phyloP scores from a whole-genome alignment of 768 basidiomycete species.

The Guyanaporus albipodus region DNA sequence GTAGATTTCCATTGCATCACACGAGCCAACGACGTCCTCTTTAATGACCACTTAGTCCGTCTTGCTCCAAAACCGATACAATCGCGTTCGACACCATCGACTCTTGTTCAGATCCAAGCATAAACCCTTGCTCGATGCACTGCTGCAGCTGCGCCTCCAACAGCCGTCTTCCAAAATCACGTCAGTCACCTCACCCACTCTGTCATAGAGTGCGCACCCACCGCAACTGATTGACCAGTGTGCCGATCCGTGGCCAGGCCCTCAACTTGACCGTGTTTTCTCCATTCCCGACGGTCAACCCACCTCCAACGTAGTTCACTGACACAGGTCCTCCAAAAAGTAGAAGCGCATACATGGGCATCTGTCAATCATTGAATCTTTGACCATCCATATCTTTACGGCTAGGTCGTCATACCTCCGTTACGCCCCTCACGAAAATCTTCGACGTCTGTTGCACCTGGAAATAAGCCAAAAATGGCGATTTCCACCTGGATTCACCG shows the following conservation, averaged over 20 bases:
- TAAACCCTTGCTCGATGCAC: conserved; percentile 60
- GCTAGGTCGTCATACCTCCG: conserved; percentile 54
- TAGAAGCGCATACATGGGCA: conserved; percentile 83
- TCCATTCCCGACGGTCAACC: conserved; percentile 56
- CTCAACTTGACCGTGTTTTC: conserved; percentile 57
- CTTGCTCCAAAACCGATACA: conserved; percentile 35
- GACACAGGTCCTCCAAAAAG: conserved; percentile 79
- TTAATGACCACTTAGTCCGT: conserved; percentile 28
- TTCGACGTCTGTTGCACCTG: conserved; percentile 79
- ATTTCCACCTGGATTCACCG: conserved; percentile 63
- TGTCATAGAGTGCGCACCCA: conserved; percentile 30
- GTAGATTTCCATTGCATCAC: conserved; percentile 18
- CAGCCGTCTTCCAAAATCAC: conserved; percentile 46
- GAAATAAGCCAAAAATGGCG: conserved; percentile 81
- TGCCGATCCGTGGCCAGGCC: conserved; percentile 88
- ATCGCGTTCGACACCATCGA: conserved; percentile 52
- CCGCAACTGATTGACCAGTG: conserved; percentile 84
- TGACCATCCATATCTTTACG: neutral
- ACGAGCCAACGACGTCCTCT: neutral
- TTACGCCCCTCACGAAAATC: conserved; percentile 81
- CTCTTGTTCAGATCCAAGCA: conserved; percentile 43
- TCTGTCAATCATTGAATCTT: conserved; percentile 37
- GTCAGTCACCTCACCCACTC: neutral
- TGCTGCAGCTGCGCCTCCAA: conserved; percentile 64
- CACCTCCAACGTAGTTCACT: conserved; percentile 79